Evolutionary conservation across 2,329 filamentous ascomycete species (phyloP).

Genomic region (Trichoderma harzianum): DNA sequence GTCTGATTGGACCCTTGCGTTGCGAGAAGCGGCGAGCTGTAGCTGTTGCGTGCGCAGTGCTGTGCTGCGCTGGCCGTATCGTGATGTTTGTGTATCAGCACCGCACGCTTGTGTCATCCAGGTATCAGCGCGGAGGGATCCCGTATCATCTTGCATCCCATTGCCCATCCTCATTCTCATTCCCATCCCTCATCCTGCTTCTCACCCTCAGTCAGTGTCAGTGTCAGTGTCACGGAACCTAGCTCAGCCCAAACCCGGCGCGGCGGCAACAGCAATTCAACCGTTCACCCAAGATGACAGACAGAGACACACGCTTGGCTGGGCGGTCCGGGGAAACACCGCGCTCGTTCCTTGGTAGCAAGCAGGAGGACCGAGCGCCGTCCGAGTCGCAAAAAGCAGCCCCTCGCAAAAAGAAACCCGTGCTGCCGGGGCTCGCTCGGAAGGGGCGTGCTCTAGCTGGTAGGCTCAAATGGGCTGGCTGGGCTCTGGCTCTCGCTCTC

Average conservation of each 20-base stretch:
- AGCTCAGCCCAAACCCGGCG: background rate
- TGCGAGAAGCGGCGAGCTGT: background rate
- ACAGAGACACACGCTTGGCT: background rate
- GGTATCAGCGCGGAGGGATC: background rate
- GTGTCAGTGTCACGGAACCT: background rate
- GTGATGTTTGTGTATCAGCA: background rate
- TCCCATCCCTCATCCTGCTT: background rate
- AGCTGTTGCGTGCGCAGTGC: background rate
- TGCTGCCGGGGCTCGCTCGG: background rate
- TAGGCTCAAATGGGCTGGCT: background rate
- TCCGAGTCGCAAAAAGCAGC: background rate
- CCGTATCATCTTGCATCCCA: background rate
- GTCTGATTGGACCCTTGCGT: constrained; percentile 13
- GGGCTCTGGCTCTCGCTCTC: background rate
- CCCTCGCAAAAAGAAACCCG: background rate
- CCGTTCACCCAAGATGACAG: background rate
- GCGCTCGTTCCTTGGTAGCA: background rate
- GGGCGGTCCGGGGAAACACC: background rate
- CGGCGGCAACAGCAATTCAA: too few species aligned
- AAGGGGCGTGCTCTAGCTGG: background rate
- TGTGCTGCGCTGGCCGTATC: background rate
- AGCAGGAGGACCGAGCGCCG: background rate
- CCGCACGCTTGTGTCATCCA: background rate
- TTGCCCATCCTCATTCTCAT: background rate
- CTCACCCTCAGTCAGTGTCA: background rate